These are phyloP conservation scores for Austropuccinia psidii DNA, from an alignment of 1,284 basidiomycete genomes.

Conservation along the genomic window DNA sequence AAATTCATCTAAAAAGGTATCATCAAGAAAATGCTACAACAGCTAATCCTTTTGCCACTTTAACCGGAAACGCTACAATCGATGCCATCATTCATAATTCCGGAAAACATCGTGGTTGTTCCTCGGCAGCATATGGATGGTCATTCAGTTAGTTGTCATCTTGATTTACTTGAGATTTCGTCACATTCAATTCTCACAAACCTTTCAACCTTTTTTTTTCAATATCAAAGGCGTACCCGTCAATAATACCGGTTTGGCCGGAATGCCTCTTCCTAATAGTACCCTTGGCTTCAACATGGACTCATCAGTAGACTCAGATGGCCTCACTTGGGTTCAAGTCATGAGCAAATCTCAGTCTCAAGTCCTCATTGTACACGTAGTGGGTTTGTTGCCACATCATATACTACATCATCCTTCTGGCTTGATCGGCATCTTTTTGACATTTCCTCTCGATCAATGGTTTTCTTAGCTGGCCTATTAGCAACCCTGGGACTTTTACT, in stretches of 20 bases:
- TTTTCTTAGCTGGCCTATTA: neutral
- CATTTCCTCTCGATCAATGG: neutral
- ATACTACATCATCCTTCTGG: neutral
- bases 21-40: constrained; percentile 20
- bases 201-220: neutral
- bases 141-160: constrained; percentile 26
- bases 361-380: constrained; percentile 5
- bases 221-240: constrained; percentile 12
- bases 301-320: neutral
- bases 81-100: constrained; percentile 14
- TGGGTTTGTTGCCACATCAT: constrained; percentile 1
- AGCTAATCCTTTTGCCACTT: constrained; percentile 14
- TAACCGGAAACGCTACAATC: constrained; percentile 16
- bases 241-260: constrained; percentile 25
- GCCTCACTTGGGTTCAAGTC: constrained; percentile 13
- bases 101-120: constrained; percentile 13
- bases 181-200: neutral
- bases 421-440: neutral
- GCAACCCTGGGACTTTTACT: constrained; percentile 7
- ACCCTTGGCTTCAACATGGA: constrained; percentile 18
- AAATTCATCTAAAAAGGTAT: neutral
- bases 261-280: constrained; percentile 16
- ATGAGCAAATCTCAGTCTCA: constrained; percentile 22
- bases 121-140: constrained; percentile 19
- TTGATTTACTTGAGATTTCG: neutral